phyloP scores from a whole-genome alignment of 2,329 filamentous ascomycete genomes.

The Cercospora janseana region DNA sequence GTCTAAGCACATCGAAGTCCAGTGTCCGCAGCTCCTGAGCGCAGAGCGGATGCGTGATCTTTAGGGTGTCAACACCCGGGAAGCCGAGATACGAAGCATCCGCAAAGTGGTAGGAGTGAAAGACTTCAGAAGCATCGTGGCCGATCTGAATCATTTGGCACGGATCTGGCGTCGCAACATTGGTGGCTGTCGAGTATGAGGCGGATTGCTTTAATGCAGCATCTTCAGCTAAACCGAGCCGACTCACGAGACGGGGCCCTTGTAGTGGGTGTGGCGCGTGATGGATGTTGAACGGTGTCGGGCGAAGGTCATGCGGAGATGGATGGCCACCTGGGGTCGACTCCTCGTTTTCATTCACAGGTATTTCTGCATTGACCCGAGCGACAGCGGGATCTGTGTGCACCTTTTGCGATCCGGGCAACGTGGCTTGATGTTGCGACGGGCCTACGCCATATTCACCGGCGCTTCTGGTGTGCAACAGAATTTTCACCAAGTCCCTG shows the following conservation, averaged over 20 bases:
- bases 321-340: not conserved
- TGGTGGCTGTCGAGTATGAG: not conserved
- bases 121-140: slow-evolving; percentile 1
- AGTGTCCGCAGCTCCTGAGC: slow-evolving; percentile 2
- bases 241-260: slow-evolving; percentile 13
- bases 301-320: slow-evolving; percentile 6
- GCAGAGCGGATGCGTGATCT: slow-evolving; percentile 15
- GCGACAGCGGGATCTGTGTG: not conserved
- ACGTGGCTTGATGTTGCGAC: not conserved
- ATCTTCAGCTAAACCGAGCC: slow-evolving; percentile 12
- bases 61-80: slow-evolving; percentile 10
- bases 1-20: slow-evolving; percentile 13
- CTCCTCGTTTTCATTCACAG: too few relatives aligned
- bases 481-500: not conserved
- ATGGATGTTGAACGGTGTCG: not conserved
- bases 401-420: not conserved
- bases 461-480: not conserved
- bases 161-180: not conserved
- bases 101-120: not conserved
- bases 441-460: not conserved
- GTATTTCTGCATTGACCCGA: too few relatives aligned
- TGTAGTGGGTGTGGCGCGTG: slow-evolving; percentile 13
- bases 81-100: slow-evolving; percentile 8
- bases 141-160: slow-evolving; percentile 10
- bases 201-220: slow-evolving; percentile 8